A percentile compares a stretch with the other conserved stretches of the same genome.
These are phyloP conservation scores for Quercus rubra DNA, from an alignment of 306 rosid species.

Conservation along the genomic window DNA sequence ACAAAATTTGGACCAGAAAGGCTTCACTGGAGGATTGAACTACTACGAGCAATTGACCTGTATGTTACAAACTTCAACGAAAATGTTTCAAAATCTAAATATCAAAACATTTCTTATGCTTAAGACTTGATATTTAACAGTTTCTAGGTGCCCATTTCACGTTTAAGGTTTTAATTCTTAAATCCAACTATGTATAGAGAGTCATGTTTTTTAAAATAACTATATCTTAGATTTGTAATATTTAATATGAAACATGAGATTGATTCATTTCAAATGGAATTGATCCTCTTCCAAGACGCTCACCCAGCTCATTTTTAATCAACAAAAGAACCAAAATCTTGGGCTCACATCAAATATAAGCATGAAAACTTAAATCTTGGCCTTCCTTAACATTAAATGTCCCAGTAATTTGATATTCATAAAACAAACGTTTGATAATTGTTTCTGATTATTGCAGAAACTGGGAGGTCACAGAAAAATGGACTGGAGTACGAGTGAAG, in stretches of 20 bases:
- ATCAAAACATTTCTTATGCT: background rate
- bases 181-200: no score
- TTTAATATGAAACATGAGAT: no score
- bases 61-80: background rate
- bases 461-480: constrained; percentile 39
- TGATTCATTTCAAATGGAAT: no score
- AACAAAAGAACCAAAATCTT: background rate
- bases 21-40: constrained; percentile 43
- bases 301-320: no score
- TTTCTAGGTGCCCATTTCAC: no score
- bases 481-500: constrained; percentile 23
- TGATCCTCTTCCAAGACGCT: no score
- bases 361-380: background rate
- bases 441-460: constrained; percentile 19
- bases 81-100: background rate
- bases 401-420: no score
- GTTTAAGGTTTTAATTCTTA: no score
- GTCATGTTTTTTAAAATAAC: no score
- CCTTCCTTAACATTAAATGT: no score
- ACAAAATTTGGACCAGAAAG: constrained; percentile 30
- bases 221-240: no score
- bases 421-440: background rate
- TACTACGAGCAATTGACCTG: constrained; percentile 32
- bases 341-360: background rate
- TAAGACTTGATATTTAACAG: no score